These are phyloP conservation scores for Collybia sordida DNA, from an alignment of 768 basidiomycete species.

Conservation along the genomic window DNA sequence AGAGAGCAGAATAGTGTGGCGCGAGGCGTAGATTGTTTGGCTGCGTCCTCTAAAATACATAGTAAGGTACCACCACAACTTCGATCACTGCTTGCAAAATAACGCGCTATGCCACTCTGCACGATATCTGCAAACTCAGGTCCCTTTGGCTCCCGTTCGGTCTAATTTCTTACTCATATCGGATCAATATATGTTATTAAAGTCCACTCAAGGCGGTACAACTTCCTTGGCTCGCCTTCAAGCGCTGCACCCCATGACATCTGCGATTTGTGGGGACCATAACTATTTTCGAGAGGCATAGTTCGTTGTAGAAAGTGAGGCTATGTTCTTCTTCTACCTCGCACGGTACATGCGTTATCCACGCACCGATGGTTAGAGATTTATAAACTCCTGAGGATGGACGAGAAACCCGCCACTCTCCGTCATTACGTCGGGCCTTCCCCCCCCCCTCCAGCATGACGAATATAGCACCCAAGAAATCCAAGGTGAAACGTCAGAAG, in stretches of 20 bases:
- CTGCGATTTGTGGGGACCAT: background rate
- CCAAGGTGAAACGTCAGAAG: too few species aligned
- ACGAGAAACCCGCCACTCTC: background rate
- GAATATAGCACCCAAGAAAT: background rate
- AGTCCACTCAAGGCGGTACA: too few species aligned
- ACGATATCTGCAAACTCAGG: too few species aligned
- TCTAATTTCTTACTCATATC: too few species aligned
- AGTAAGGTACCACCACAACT: background rate
- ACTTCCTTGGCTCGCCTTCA: too few species aligned
- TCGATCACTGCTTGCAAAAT: too few species aligned
- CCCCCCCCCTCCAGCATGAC: background rate
- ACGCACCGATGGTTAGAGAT: background rate
- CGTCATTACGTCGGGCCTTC: background rate
- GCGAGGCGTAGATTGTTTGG: too few species aligned
- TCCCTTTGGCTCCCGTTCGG: too few species aligned
- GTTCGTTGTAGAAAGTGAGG: slow-evolving; percentile 3
- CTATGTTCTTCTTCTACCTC: slow-evolving; percentile 5
- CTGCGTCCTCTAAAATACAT: background rate
- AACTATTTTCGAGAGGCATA: background rate
- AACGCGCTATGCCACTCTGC: too few species aligned
- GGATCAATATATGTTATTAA: too few species aligned
- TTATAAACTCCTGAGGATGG: background rate
- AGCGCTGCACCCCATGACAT: too few species aligned
- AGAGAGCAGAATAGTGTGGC: background rate
- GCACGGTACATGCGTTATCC: slow-evolving; percentile 2